phyloP scores from a whole-genome alignment of 192 early-diverging fungal species.

The Fimicolochytrium jonesii region DNA sequence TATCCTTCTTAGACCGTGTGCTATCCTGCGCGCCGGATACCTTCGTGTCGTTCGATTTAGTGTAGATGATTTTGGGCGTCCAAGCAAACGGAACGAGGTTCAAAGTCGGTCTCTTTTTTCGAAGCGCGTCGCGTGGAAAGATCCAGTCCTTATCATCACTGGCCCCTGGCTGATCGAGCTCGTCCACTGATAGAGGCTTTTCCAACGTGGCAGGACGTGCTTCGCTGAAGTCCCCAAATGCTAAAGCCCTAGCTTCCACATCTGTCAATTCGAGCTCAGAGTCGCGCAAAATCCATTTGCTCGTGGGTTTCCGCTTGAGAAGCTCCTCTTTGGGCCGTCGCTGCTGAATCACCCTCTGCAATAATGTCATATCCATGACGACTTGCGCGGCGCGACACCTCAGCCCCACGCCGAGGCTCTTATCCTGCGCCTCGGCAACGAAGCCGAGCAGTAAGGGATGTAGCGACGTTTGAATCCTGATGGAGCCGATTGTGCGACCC shows the following conservation, averaged over 20 bases:
- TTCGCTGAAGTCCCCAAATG: constrained; percentile 15
- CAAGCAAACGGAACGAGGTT: constrained; percentile 55
- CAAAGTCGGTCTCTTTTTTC: too few species aligned
- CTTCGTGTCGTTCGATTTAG: constrained; percentile 14
- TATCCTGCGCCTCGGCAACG: constrained; percentile 35
- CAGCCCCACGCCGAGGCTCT: constrained; percentile 40
- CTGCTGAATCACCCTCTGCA: constrained; percentile 26
- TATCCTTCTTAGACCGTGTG: constrained; percentile 36
- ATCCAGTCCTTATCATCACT: constrained; percentile 11
- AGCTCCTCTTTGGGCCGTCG: constrained; percentile 11
- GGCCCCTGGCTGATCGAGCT: background rate
- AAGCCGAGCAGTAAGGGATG: constrained; percentile 44
- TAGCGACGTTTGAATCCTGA: constrained; percentile 33
- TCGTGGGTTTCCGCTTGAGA: constrained; percentile 22
- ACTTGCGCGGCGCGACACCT: constrained; percentile 39
- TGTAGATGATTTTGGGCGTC: constrained; percentile 54
- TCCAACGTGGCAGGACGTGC: too few species aligned
- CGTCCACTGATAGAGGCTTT: background rate
- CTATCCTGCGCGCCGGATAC: background rate
- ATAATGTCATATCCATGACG: constrained; percentile 37
- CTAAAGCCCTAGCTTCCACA: constrained; percentile 41
- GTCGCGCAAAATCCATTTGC: constrained; percentile 29
- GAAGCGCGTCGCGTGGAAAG: constrained; percentile 7
- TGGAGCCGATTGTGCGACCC: constrained; percentile 30
- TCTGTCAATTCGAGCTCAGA: constrained; percentile 38